Conservation (phyloP, 2,329 filamentous ascomycete genomes). For the Colletotrichum echinochloae region DNA sequence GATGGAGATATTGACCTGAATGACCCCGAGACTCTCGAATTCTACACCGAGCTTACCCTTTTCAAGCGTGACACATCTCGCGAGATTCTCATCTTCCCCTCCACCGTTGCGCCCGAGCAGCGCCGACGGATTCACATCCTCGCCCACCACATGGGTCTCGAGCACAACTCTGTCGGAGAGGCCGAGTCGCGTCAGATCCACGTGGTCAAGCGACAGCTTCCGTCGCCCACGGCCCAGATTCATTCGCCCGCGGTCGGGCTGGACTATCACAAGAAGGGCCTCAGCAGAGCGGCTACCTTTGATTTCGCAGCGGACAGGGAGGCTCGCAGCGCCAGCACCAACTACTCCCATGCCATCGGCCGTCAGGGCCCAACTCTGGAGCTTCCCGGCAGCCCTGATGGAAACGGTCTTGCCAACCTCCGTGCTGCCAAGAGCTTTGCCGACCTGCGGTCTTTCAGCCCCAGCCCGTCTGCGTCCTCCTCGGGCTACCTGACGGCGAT, state of each 20-base stretch:
- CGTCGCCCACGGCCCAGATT: slow-evolving; percentile 65
- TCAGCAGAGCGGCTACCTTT: slow-evolving; percentile 96
- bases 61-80: slow-evolving; percentile 85
- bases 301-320: slow-evolving; percentile 90
- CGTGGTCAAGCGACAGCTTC: slow-evolving; percentile 77
- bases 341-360: slow-evolving; percentile 78
- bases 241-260: slow-evolving; percentile 74
- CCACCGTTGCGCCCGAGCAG: slow-evolving; percentile 83
- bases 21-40: slow-evolving; percentile 86
- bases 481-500: slow-evolving; percentile 78
- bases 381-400: slow-evolving; percentile 82
- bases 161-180: slow-evolving; percentile 89
- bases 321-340: slow-evolving; percentile 72
- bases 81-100: slow-evolving; percentile 86
- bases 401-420: slow-evolving; percentile 74
- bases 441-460: slow-evolving; percentile 93
- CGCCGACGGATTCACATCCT: slow-evolving; percentile 93
- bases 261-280: slow-evolving; percentile 83
- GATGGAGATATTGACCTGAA: slow-evolving; percentile 85
- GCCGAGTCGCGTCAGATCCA: slow-evolving; percentile 91
- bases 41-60: slow-evolving; percentile 89
- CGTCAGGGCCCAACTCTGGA: slow-evolving; percentile 89
- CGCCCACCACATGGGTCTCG: slow-evolving; percentile 93
- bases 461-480: slow-evolving; percentile 89
- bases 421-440: slow-evolving; percentile 97